phyloP scores from a whole-genome alignment of 345 rosid species.

The Erysimum cheiranthoides region DNA sequence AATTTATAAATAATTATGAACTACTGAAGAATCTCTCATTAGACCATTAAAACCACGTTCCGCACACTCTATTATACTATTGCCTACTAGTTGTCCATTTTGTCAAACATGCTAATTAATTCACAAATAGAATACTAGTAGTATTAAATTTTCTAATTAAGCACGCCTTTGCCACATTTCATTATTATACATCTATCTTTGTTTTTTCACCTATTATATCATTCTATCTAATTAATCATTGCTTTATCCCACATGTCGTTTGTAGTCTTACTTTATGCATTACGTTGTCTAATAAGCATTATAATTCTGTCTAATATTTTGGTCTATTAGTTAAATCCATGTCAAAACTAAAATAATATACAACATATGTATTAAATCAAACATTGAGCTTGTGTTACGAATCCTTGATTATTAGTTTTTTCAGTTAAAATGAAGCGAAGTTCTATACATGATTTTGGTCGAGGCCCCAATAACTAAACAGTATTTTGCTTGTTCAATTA shows the following conservation, averaged over 20 bases:
- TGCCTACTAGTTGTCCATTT: background rate
- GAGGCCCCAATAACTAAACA: background rate
- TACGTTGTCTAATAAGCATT: background rate
- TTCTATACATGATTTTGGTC: background rate
- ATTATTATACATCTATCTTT: background rate
- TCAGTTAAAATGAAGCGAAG: background rate
- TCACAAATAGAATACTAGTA: background rate
- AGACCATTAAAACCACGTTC: slow-evolving; percentile 43
- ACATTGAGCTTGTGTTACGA: background rate
- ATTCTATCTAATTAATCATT: background rate
- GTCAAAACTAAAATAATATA: background rate
- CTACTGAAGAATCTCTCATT: slow-evolving; percentile 11
- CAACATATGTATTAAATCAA: background rate
- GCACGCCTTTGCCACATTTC: slow-evolving; percentile 15
- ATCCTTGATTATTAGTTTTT: background rate
- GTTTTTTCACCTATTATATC: no score
- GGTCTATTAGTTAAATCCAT: background rate
- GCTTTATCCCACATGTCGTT: slow-evolving; percentile 10
- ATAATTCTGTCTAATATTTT: background rate
- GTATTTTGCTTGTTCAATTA: background rate
- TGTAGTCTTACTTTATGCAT: background rate
- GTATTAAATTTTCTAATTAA: slow-evolving; percentile 5
- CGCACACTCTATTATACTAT: slow-evolving; percentile 39
- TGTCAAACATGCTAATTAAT: background rate
- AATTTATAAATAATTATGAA: slow-evolving; percentile 5